Evolutionary conservation across 768 basidiomycete species (phyloP), one percentile per base, ranked within the genome.

Genomic region (Russula virescens): DNA sequence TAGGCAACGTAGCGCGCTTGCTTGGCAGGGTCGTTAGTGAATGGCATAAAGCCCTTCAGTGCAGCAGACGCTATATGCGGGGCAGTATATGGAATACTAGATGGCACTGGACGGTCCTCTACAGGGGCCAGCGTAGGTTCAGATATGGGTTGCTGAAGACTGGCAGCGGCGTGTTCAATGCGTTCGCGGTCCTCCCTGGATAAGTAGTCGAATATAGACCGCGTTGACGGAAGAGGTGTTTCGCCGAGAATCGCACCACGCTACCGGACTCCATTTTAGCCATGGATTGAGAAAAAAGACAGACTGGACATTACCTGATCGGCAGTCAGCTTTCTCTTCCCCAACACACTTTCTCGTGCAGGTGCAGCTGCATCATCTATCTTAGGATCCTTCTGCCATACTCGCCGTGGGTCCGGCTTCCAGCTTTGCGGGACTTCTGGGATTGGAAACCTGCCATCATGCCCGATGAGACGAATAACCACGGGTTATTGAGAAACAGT

Each of bases 141-240:
- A 10, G 73, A 68, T n/a, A 70, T 56, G 6, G 68, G 59, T 8
- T 72, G 69, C 9, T 65, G 67, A 49, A 73, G 63, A 11, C 66
- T 52, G 23, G 73, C 68, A 55, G 81, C 72, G 28, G 90, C 81
- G 31, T 79, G 80, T 69, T 86, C 80, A 18, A 99, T 80, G 7
- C 95, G 86, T 63, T 97, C 94, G 60, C 85, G 83, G 69, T 96
- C 93, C 69, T 94, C 95, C 66, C 88, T 83, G 0, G 97, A 96
- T 72, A 98, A 84, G 71, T 86, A 98, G 49, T 98, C 95, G 72
- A 96, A 98, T 18, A 99, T 83, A 0, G 96, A 98, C 13, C 85
- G 84, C 2, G 89, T 82, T 3, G 85, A 75, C 14, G 85, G 80
- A 13, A 91, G 77, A 13, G 84, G 84, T 11, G 83, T 83, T 74